These are phyloP conservation scores for Rhodotorula kratochvilovae DNA, from an alignment of 768 basidiomycete genomes.

Conservation along the genomic window DNA sequence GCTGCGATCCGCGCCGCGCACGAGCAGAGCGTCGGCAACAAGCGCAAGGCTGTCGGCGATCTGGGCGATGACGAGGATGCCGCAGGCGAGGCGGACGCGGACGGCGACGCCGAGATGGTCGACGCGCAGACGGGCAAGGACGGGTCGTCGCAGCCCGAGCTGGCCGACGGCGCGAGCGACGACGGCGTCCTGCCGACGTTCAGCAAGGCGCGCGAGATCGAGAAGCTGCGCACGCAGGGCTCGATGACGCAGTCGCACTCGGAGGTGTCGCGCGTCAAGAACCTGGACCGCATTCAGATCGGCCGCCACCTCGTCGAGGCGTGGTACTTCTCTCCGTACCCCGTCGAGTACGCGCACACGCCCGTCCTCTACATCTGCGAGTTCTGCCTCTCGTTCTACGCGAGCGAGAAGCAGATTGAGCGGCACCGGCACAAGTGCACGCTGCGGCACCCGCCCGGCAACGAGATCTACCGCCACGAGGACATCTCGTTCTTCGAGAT, in stretches of 20 bases:
- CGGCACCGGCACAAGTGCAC: constrained; percentile 89
- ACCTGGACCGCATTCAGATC: constrained; percentile 92
- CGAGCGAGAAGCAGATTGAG: constrained; percentile 80
- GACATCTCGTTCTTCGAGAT: constrained; percentile 98
- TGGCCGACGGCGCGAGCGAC: constrained; percentile 7
- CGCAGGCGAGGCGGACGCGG: constrained; percentile 27
- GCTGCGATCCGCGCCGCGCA: constrained; percentile 50
- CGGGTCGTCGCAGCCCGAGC: constrained; percentile 48
- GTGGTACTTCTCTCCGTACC: constrained; percentile 99
- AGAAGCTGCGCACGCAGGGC: constrained; percentile 92
- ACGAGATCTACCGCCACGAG: constrained; percentile 97
- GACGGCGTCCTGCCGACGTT: constrained; percentile 62
- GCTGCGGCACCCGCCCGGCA: constrained; percentile 89
- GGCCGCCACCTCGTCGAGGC: constrained; percentile 95
- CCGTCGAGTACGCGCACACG: constrained; percentile 93
- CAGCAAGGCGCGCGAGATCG: constrained; percentile 98
- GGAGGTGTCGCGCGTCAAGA: constrained; percentile 96
- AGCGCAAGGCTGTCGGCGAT: constrained; percentile 40
- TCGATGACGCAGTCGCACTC: constrained; percentile 99
- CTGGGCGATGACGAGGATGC: constrained; percentile 32
- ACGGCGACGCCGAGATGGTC: constrained; percentile 34
- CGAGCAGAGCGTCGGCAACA: constrained; percentile 28
- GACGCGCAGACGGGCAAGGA: constrained; percentile 55
- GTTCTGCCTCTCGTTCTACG: constrained; percentile 91
- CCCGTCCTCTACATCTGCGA: constrained; percentile 96